Base-by-base conservation (phyloP, 2,329 filamentous ascomycete genomes). In the Monilinia polystroma region DNA sequence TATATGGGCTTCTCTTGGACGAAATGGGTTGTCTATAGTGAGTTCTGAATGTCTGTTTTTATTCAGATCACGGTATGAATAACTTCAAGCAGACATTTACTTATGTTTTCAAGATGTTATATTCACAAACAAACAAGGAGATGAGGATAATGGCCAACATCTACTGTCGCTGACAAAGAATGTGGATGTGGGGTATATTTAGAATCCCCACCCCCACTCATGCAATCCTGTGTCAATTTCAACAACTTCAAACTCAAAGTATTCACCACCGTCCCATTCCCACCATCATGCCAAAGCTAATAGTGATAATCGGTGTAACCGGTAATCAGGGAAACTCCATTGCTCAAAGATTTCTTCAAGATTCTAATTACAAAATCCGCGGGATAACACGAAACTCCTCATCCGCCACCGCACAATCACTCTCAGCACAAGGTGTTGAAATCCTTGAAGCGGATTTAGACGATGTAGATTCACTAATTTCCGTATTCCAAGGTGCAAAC, bases 361-460 rank as follows among this genome's bases (percentile, higher is more conserved):
- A 84, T 72, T 75, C 78, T 32, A 73, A 78, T 55, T 84, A 78
- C 75, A 77, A 74, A 49, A 75, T 85, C 52, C 81, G 83, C 3
- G 82, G 77, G 56, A 75, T 84, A 66, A 83, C 81, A 4, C 80
- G 83, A 14, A 78, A 83, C 71, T 71, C 77, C 1, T 75, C 74
- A 32, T 81, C 80, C 68, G 75, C 79, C 0, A 73, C 77, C 4
- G 78, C 79, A 23, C 72, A 80, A 66, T 76, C 71, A 0, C 76
- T 84, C 23, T 70, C 75, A 0, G 74, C 67, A 1, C 74, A 79
- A 58, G 82, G 82, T 1, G 78, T 83, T 4, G 79, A 84, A 38
- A 73, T 84, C 0, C 77, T 83, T 8, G 18, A 58, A 38, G 71
- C 62, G 7, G 71, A 76, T 47, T 56, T 75, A 4, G 68, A 70